Percentiles rank a stretch among this genome's conserved stretches.
phyloP scores from a whole-genome alignment of 2,329 filamentous ascomycete species.

The Phyllosticta ampelicida region DNA sequence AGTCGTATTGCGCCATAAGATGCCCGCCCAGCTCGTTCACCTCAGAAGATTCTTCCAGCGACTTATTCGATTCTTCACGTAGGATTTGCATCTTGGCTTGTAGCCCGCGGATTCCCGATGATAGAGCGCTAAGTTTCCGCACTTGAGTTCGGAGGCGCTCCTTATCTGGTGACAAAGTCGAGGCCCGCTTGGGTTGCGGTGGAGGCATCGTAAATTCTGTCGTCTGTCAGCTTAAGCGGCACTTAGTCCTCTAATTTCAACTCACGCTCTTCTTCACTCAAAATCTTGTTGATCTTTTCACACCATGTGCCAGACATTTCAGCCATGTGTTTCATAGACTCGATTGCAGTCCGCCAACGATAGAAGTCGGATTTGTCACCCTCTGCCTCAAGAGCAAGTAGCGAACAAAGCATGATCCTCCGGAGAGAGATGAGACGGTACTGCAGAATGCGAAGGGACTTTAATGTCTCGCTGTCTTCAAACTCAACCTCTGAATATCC shows the following conservation, averaged over 20 bases:
- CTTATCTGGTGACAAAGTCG: slow-evolving; percentile 50
- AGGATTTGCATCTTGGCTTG: slow-evolving; percentile 92
- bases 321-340: slow-evolving; percentile 60
- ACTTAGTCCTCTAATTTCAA: background rate
- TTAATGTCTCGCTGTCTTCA: slow-evolving; percentile 68
- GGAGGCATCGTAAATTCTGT: slow-evolving; percentile 37
- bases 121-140: slow-evolving; percentile 77
- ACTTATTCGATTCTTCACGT: slow-evolving; percentile 76
- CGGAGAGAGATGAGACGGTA: slow-evolving; percentile 71
- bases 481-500: slow-evolving; percentile 55
- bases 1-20: slow-evolving; percentile 85
- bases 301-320: slow-evolving; percentile 51
- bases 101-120: slow-evolving; percentile 78
- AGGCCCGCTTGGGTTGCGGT: slow-evolving; percentile 45
- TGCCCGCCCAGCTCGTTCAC: slow-evolving; percentile 62
- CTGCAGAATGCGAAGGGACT: slow-evolving; percentile 54
- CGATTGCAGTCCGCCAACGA: slow-evolving; percentile 67
- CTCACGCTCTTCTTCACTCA: slow-evolving; percentile 64
- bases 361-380: slow-evolving; percentile 66
- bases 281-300: slow-evolving; percentile 54
- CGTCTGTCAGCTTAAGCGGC: slow-evolving; percentile 5
- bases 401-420: slow-evolving; percentile 77
- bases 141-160: slow-evolving; percentile 81
- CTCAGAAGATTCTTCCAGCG: slow-evolving; percentile 61
- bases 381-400: slow-evolving; percentile 75